phyloP scores from a whole-genome alignment of 495 filamentous ascomycete species.

The Neurospora sp. region DNA sequence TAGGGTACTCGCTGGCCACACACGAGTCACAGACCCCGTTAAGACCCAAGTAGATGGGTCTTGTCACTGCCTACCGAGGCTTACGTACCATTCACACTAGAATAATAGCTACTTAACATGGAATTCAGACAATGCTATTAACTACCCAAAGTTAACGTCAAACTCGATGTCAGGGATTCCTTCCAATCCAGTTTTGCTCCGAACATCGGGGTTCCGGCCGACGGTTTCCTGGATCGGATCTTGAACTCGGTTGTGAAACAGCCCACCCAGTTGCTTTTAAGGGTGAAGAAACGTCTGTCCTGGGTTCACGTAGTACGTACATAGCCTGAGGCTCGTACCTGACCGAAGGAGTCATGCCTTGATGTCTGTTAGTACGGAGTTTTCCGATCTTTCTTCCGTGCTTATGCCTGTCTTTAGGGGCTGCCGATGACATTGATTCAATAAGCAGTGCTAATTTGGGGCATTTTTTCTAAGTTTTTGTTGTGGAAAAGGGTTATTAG shows the following conservation, averaged over 20 bases:
- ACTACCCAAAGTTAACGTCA: too few species aligned
- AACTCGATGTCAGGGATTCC: too few species aligned
- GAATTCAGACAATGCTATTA: too few species aligned
- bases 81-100: too few species aligned
- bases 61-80: too few species aligned
- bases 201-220: background rate
- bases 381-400: background rate
- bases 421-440: background rate
- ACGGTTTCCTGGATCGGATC: background rate
- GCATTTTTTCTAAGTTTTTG: too few species aligned
- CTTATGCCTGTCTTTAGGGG: background rate
- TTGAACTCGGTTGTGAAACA: background rate
- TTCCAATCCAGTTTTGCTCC: background rate
- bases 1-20: too few species aligned
- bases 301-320: background rate
- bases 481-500: too few species aligned
- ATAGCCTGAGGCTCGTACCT: background rate
- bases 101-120: too few species aligned
- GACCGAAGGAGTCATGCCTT: background rate
- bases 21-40: too few species aligned
- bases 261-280: background rate
- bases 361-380: background rate
- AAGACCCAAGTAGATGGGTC: too few species aligned
- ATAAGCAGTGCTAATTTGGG: background rate
- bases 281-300: background rate